Evolutionary conservation across 108 stramenopile genomes (phyloP).

Genomic region (Schizochytrium sp.): DNA sequence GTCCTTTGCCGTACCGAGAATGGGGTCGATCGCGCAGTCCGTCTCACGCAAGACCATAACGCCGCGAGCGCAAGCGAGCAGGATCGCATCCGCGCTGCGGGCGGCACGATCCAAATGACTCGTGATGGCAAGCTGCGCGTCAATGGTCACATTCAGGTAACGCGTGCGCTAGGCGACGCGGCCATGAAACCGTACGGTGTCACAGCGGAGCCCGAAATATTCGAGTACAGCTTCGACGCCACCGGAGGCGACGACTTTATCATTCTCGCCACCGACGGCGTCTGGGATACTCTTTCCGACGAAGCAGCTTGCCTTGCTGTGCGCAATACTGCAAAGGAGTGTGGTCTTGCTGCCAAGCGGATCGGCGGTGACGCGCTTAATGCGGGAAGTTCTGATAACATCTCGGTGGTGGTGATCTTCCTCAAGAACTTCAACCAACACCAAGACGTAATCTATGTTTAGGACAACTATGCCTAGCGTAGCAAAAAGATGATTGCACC

Average conservation of each 20-base stretch:
- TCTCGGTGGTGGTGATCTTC: not conserved
- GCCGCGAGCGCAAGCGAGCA: not conserved
- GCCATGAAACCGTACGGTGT: not conserved
- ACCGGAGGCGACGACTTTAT: not conserved
- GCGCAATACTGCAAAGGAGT: constrained; percentile 1
- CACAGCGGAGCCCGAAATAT: not conserved
- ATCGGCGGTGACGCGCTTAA: not conserved
- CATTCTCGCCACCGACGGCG: constrained; percentile 1
- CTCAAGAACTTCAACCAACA: not conserved
- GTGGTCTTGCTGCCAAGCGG: constrained; percentile 4
- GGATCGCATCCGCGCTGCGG: not conserved
- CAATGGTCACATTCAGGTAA: constrained; percentile 9
- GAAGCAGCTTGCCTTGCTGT: not conserved
- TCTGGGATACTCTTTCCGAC: not conserved
- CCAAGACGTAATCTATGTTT: constrained; percentile 6
- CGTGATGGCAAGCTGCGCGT: constrained; percentile 3
- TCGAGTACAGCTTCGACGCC: not conserved
- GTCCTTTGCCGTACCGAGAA: constrained; percentile 2
- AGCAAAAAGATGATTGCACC: no score
- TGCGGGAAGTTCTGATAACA: not conserved
- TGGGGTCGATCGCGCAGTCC: not conserved
- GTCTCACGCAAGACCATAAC: not conserved
- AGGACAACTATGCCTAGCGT: no score
- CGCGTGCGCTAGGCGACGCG: constrained; percentile 10
- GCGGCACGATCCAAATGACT: constrained; percentile 5